These are phyloP conservation scores for Grifola frondosa DNA, from an alignment of 1,284 basidiomycete genomes.

Conservation along the genomic window DNA sequence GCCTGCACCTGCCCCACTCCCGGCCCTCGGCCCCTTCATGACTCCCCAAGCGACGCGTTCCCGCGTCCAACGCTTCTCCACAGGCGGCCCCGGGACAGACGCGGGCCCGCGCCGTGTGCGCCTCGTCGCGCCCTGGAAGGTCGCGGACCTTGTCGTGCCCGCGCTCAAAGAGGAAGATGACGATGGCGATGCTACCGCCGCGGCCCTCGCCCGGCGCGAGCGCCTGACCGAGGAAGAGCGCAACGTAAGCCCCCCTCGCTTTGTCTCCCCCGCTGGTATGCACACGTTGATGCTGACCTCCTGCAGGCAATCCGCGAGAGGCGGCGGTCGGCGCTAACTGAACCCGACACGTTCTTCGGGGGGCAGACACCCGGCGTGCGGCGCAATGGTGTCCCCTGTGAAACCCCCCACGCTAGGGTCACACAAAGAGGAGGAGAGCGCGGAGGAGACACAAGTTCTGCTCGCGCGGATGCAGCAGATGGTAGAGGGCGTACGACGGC, in stretches of 20 bases:
- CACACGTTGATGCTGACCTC: neutral
- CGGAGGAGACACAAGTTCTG: conserved; percentile 50
- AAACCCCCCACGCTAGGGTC: conserved; percentile 15
- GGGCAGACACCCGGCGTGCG: conserved; percentile 48
- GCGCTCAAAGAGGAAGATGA: conserved; percentile 18
- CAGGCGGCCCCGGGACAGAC: conserved; percentile 18
- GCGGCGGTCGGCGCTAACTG: conserved; percentile 51
- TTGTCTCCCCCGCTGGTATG: neutral
- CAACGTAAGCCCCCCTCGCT: conserved; percentile 33
- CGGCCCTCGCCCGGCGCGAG: conserved; percentile 17
- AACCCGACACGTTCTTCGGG: conserved; percentile 52
- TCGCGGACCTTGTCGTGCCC: conserved; percentile 52
- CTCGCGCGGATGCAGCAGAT: conserved; percentile 63
- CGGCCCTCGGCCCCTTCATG: conserved; percentile 50
- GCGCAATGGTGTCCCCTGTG: conserved; percentile 19
- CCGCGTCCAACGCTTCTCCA: conserved; percentile 15
- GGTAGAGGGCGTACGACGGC: conserved; percentile 57
- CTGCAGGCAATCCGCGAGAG: conserved; percentile 58
- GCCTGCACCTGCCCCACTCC: conserved; percentile 11
- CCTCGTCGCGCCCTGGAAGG: conserved; percentile 51
- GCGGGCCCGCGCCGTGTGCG: conserved; percentile 47
- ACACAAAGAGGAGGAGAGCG: conserved; percentile 28
- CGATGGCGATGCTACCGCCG: neutral
- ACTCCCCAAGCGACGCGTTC: conserved; percentile 43
- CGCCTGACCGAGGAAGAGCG: conserved; percentile 50